These are phyloP conservation scores for Leccinum incarnatum DNA, from an alignment of 768 basidiomycete genomes.

Conservation along the genomic window DNA sequence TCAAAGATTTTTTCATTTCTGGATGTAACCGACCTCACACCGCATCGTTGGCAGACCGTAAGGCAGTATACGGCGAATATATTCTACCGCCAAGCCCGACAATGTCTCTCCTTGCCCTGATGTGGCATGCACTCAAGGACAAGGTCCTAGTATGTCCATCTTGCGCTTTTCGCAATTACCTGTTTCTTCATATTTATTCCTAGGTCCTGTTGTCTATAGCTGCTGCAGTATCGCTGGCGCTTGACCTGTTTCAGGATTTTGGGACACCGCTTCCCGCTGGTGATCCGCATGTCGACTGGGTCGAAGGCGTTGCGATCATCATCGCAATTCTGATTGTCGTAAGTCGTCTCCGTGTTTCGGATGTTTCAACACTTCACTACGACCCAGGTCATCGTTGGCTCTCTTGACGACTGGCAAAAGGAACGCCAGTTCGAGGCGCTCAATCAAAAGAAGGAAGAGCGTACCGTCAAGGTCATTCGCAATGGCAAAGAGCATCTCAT, in stretches of 20 bases:
- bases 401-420: constrained; percentile 97
- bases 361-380: not conserved
- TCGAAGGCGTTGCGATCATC: constrained; percentile 87
- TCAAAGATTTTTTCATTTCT: not conserved
- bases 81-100: constrained; percentile 64
- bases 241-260: constrained; percentile 93
- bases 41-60: constrained; percentile 58
- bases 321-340: constrained; percentile 75
- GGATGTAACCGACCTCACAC: constrained; percentile 2
- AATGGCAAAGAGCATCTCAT: constrained; percentile 66
- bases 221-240: constrained; percentile 87
- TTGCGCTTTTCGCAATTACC: not conserved
- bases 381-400: constrained; percentile 78
- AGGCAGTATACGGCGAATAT: constrained; percentile 67
- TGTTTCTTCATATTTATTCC: constrained; percentile 3
- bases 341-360: constrained; percentile 23
- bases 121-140: constrained; percentile 87
- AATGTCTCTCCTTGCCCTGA: constrained; percentile 70
- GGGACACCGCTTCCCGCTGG: constrained; percentile 58
- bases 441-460: constrained; percentile 95
- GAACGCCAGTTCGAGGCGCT: constrained; percentile 91
- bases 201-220: constrained; percentile 89
- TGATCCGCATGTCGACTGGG: constrained; percentile 90
- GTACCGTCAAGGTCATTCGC: constrained; percentile 81
- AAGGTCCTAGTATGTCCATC: constrained; percentile 71